Evolutionary conservation across 2,329 filamentous ascomycete genomes (phyloP).

Genomic region (Cladophialophora chaetospira): DNA sequence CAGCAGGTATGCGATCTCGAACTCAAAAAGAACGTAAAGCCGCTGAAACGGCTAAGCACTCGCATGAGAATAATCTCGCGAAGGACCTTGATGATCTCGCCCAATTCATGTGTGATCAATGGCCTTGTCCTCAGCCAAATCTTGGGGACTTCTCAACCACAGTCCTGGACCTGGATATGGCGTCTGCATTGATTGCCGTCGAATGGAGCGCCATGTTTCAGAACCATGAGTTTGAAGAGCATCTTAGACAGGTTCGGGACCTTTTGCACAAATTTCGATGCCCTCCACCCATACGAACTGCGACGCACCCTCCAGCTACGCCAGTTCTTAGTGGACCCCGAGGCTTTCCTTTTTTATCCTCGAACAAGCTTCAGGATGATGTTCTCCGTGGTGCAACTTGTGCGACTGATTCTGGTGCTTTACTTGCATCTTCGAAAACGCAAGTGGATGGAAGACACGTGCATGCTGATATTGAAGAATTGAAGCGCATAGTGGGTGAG

Average conservation of each 20-base stretch:
- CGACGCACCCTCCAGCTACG: neutral
- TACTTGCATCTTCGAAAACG: too few species aligned
- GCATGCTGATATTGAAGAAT: slow-evolving; percentile 6
- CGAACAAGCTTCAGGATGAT: too few species aligned
- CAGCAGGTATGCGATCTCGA: neutral
- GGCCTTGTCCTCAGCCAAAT: slow-evolving; percentile 11
- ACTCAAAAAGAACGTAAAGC: slow-evolving; percentile 10
- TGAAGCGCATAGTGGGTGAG: neutral
- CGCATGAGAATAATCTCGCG: neutral
- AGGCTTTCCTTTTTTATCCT: slow-evolving; percentile 3
- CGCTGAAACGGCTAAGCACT: neutral
- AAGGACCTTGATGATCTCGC: slow-evolving; percentile 1
- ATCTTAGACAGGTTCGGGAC: slow-evolving; percentile 24
- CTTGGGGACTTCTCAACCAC: slow-evolving; percentile 1
- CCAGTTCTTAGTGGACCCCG: neutral
- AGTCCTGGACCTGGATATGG: neutral
- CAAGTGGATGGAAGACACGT: too few species aligned
- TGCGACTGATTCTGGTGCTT: too few species aligned
- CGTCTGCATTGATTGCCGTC: neutral
- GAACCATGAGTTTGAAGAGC: slow-evolving; percentile 25
- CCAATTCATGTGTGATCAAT: slow-evolving; percentile 13
- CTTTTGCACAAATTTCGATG: slow-evolving; percentile 11
- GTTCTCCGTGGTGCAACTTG: too few species aligned
- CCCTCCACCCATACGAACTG: neutral
- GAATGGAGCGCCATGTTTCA: slow-evolving; percentile 22